Base-by-base conservation (phyloP, 176 grass and related monocot genomes). In the Carex parvula region DNA sequence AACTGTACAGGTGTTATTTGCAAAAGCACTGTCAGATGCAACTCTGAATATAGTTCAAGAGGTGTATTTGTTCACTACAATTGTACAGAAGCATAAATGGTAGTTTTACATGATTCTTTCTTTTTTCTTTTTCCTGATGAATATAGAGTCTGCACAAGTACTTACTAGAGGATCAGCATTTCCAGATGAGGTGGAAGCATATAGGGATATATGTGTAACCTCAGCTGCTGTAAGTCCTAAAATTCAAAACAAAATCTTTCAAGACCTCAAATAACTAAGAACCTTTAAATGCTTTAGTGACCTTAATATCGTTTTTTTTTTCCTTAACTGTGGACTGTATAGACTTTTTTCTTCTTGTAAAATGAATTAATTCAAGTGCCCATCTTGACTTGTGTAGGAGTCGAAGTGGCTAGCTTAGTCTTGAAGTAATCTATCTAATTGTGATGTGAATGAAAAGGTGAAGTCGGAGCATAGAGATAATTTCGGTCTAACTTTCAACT, bases 151-250 rank as follows among this genome's bases (percentile, higher is more conserved):
- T 99, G 57, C 69, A 88, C 52, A 99, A 92, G 71, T 60, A 99
- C 80, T 89, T 99, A 58, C 85, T 99, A 50, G 93, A 92, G 85
- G 96, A 95, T 54, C 89, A 83, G 80, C 92, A 83, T 99, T 99
- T 89, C 96, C 96, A 56, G 86, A 95, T 84, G 96, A 95, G 3
- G 81, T 94, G 35, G 91, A 95, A 73, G 80, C 64, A 58, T 99
- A 95, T 69, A 94, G 93, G 71, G 91, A 92, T 85, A 92, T 93
- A 89, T 93, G 91, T 73, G 80, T 92, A 24, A 74, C 91, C 77
- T 87, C 92, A 87, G 95, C 93, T 65, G 96, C 96, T 82, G 96
- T 99, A 92, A 93, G 96, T 92, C n/a, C 18, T 53, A 89, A 87
- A 62, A 84, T 78, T 62, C 24, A 0, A 35, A 62, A 75, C 26